Evolutionary conservation across 192 early-diverging fungal genomes (phyloP).

Genomic region (Entomortierella beljakovae): DNA sequence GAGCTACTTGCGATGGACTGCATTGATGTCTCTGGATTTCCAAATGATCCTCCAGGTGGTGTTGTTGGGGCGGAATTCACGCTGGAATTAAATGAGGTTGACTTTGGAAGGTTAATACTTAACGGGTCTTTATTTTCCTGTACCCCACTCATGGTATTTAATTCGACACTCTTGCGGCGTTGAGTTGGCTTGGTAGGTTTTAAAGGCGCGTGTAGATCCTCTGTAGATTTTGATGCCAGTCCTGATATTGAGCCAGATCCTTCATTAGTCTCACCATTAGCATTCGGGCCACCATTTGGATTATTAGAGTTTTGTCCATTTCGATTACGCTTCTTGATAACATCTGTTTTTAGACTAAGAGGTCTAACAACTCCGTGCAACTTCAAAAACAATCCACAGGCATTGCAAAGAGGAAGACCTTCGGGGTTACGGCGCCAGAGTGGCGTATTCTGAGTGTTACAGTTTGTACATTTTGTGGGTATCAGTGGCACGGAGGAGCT

Average conservation of each 20-base stretch:
- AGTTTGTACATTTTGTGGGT: constrained; percentile 82
- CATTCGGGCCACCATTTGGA: neutral
- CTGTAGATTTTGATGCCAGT: constrained; percentile 22
- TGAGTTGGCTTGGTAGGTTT: constrained; percentile 28
- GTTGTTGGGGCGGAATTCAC: constrained; percentile 33
- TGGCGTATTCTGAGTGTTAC: constrained; percentile 89
- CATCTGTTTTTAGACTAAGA: constrained; percentile 87
- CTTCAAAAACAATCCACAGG: constrained; percentile 96
- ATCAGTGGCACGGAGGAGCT: constrained; percentile 39
- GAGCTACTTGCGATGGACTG: constrained; percentile 6
- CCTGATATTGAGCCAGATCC: constrained; percentile 3
- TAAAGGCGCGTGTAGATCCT: constrained; percentile 17
- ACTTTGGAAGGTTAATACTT: constrained; percentile 24
- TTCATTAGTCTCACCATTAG: constrained; percentile 19
- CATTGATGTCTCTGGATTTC: neutral
- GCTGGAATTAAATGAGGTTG: neutral
- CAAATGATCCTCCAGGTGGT: constrained; percentile 28
- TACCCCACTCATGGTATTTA: constrained; percentile 10
- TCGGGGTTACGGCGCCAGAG: constrained; percentile 94
- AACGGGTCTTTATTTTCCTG: constrained; percentile 39
- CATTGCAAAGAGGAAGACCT: constrained; percentile 95
- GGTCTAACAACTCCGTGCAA: constrained; percentile 92
- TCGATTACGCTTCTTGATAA: constrained; percentile 93
- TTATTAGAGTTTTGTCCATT: constrained; percentile 35
- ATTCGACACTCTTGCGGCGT: constrained; percentile 42